Percentiles rank a stretch among this genome's conserved stretches.
Conservation (phyloP, 208 protist genomes). For the Leishmania martiniquensis region DNA sequence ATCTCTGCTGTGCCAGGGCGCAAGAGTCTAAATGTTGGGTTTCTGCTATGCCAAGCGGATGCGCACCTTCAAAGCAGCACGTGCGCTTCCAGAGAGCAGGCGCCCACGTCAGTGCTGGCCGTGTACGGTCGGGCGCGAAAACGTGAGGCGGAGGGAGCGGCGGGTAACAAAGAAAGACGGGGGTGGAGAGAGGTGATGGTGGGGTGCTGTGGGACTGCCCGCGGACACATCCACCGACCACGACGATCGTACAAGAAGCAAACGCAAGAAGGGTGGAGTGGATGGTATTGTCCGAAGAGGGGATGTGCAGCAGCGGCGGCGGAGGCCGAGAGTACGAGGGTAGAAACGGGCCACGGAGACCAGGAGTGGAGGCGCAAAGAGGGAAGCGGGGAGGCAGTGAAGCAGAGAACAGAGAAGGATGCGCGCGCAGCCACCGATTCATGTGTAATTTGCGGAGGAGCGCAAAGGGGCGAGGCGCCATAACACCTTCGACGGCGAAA, state of each 20-base stretch:
- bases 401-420: too few species aligned
- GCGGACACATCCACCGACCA: not conserved
- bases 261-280: not conserved
- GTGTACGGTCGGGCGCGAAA: not conserved
- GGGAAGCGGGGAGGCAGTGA: too few species aligned
- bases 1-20: constrained; percentile 8
- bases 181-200: not conserved
- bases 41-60: not conserved
- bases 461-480: too few species aligned
- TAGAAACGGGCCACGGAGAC: not conserved
- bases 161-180: too few species aligned
- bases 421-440: too few species aligned
- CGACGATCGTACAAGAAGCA: not conserved
- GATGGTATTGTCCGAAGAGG: not conserved
- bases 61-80: not conserved
- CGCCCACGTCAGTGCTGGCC: not conserved
- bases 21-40: not conserved
- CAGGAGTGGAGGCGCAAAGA: too few species aligned
- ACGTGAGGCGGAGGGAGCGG: not conserved
- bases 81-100: not conserved
- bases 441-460: too few species aligned
- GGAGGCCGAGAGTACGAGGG: not conserved
- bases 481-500: too few species aligned
- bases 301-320: too few species aligned
- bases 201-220: not conserved